Percentiles rank a stretch among this genome's conserved stretches.
These are phyloP conservation scores for Peronospora destructor DNA, from an alignment of 352 stramenopile species.

Conservation along the genomic window DNA sequence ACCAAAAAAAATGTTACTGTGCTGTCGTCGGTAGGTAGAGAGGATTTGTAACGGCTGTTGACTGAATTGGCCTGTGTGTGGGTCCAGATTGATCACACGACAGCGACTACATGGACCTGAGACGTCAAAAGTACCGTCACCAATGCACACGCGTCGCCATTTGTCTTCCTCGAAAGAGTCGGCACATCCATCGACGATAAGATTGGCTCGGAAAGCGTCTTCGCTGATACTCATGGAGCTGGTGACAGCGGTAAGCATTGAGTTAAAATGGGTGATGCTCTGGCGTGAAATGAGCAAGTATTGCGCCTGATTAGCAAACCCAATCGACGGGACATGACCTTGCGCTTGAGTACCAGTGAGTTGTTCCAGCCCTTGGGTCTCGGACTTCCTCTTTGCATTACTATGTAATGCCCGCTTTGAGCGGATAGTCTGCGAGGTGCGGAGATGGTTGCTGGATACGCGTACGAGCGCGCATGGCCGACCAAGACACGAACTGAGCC, in stretches of 20 bases:
- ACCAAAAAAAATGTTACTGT: slow-evolving; percentile 78
- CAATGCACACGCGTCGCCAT: too few species aligned
- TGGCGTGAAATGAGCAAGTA: slow-evolving; percentile 56
- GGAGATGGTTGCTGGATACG: slow-evolving; percentile 40
- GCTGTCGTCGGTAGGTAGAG: slow-evolving; percentile 62
- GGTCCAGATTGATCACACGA: slow-evolving; percentile 82
- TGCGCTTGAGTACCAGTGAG: not conserved
- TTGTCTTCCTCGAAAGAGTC: too few species aligned
- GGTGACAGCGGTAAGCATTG: slow-evolving; percentile 27
- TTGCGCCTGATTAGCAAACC: slow-evolving; percentile 71
- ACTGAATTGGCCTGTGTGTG: slow-evolving; percentile 45
- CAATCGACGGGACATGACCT: slow-evolving; percentile 35
- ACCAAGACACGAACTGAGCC: slow-evolving; percentile 56
- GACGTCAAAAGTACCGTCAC: slow-evolving; percentile 42
- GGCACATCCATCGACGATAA: too few species aligned
- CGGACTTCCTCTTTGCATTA: not conserved
- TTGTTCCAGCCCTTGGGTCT: slow-evolving; percentile 1
- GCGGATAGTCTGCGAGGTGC: slow-evolving; percentile 20
- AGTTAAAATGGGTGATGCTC: slow-evolving; percentile 50
- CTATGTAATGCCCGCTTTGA: slow-evolving; percentile 7
- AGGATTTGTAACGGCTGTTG: slow-evolving; percentile 62
- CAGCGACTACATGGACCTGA: slow-evolving; percentile 69
- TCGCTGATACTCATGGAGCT: slow-evolving; percentile 36
- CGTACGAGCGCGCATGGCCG: slow-evolving; percentile 71
- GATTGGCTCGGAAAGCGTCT: slow-evolving; percentile 51